A percentile compares a stretch with the other conserved stretches of the same genome.
Evolutionary conservation across 176 grass and related monocot species (phyloP).

Genomic region (Elaeis guineensis): DNA sequence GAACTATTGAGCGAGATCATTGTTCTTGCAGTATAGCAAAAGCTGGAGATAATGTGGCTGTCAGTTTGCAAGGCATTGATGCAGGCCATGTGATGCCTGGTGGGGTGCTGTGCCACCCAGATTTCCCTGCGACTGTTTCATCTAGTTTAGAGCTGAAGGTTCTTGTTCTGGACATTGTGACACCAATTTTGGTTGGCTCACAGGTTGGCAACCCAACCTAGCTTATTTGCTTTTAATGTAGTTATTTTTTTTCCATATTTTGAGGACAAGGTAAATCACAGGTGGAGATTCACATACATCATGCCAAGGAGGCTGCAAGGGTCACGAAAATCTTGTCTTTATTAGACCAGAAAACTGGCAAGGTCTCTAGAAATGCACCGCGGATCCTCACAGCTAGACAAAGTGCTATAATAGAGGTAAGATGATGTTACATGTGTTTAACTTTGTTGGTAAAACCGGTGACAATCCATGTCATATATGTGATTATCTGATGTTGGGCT

Average conservation of each 20-base stretch:
- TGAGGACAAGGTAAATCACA: constrained; percentile 17
- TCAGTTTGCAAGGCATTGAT: constrained; percentile 64
- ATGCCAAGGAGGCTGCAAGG: constrained; percentile 50
- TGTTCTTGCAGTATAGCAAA: constrained; percentile 37
- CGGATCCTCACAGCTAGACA: constrained; percentile 57
- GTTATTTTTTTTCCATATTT: not conserved
- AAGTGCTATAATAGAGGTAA: constrained; percentile 53
- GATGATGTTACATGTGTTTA: not conserved
- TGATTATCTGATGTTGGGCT: no score
- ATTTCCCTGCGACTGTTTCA: constrained; percentile 40
- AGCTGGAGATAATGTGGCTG: constrained; percentile 59
- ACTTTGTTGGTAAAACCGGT: no score
- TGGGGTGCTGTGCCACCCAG: constrained; percentile 56
- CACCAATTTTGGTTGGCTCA: constrained; percentile 51
- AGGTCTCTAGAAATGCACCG: constrained; percentile 34
- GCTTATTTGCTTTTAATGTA: not conserved
- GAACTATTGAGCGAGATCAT: constrained; percentile 53
- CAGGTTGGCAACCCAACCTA: constrained; percentile 36
- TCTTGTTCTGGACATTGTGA: constrained; percentile 61
- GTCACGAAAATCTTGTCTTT: constrained; percentile 47
- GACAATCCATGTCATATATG: no score
- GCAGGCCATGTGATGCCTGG: constrained; percentile 40
- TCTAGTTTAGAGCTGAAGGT: constrained; percentile 72
- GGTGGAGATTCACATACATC: constrained; percentile 76
- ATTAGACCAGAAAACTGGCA: constrained; percentile 70